Percentiles rank a stretch among this genome's conserved stretches.
Conservation (phyloP, 768 basidiomycete genomes). For the Suillus sp. region DNA sequence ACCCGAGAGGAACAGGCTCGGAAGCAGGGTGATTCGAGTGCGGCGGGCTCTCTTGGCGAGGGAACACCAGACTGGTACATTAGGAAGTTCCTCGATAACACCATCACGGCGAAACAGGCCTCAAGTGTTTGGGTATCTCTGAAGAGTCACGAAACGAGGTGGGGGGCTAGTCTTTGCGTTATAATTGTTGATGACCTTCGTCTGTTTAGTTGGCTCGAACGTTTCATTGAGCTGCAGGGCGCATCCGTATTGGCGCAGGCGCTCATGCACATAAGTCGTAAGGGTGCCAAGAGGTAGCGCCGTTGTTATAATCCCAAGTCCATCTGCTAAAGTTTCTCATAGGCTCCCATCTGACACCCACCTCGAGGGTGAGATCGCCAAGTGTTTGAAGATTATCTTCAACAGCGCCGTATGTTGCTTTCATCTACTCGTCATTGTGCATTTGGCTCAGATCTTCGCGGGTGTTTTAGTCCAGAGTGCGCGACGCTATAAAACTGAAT, state of each 20-base stretch:
- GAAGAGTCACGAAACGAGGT: slow-evolving; percentile 83
- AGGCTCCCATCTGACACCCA: slow-evolving; percentile 52
- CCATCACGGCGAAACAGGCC: slow-evolving; percentile 81
- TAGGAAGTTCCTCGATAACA: slow-evolving; percentile 84
- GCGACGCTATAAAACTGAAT: slow-evolving; percentile 73
- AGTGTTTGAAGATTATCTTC: slow-evolving; percentile 82
- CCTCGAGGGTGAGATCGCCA: slow-evolving; percentile 87
- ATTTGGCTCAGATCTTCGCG: slow-evolving; percentile 15
- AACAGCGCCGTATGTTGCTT: slow-evolving; percentile 55
- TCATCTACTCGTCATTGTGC: not conserved
- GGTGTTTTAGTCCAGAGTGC: slow-evolving; percentile 55
- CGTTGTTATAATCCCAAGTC: not conserved
- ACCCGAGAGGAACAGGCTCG: slow-evolving; percentile 61
- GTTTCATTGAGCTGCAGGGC: slow-evolving; percentile 77
- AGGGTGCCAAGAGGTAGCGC: slow-evolving; percentile 60
- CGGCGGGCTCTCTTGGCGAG: slow-evolving; percentile 52
- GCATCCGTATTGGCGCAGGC: slow-evolving; percentile 82
- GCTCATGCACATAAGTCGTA: slow-evolving; percentile 74
- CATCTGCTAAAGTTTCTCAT: slow-evolving; percentile 12
- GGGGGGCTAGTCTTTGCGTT: slow-evolving; percentile 25
- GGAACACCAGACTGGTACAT: slow-evolving; percentile 94
- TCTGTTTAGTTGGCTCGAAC: slow-evolving; percentile 69
- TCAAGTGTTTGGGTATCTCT: slow-evolving; percentile 73
- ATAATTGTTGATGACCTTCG: slow-evolving; percentile 20
- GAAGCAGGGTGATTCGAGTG: slow-evolving; percentile 61